These are phyloP conservation scores for Wallacemonas collosoma DNA, from an alignment of 208 protist species.

Conservation along the genomic window DNA sequence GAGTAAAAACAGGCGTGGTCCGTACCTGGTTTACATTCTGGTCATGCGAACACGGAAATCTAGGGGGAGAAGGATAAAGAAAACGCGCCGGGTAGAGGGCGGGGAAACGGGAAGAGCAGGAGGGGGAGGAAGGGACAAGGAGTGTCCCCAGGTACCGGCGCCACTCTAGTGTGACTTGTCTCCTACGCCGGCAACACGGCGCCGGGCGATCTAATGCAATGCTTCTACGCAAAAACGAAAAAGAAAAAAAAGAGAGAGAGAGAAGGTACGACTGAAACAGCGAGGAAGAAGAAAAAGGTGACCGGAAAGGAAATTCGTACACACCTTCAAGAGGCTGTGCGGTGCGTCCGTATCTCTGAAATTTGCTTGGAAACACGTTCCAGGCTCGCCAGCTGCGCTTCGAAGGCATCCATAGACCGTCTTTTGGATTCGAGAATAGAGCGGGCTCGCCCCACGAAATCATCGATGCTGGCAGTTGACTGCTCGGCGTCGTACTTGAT, in stretches of 20 bases:
- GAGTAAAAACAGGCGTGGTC: too few species aligned
- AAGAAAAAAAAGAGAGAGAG: conserved; percentile 6
- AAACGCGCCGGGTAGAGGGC: too few species aligned
- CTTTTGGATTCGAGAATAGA: conserved; percentile 32
- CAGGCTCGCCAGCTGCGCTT: conserved; percentile 18
- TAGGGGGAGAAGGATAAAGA: too few species aligned
- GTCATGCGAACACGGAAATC: too few species aligned
- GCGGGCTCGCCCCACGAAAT: conserved; percentile 42
- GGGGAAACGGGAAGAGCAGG: too few species aligned
- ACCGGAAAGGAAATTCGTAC: not conserved
- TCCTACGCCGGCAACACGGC: not conserved
- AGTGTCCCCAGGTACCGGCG: not conserved
- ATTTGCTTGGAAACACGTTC: conserved; percentile 16
- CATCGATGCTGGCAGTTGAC: conserved; percentile 23
- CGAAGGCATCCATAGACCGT: conserved; percentile 39
- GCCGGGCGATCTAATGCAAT: not conserved
- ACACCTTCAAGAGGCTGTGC: not conserved
- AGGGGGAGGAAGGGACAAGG: too few species aligned
- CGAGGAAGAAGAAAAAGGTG: not conserved
- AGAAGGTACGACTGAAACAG: not conserved
- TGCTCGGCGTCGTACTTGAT: conserved; percentile 64
- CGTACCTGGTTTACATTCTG: too few species aligned
- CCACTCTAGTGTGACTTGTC: not conserved
- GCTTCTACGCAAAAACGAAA: conserved; percentile 1
- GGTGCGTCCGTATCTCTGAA: conserved; percentile 11